Percentiles rank a stretch among this genome's conserved stretches.
These are phyloP conservation scores for Ajuga chamaepitys DNA, from an alignment of 257 asterid genomes.

Conservation along the genomic window DNA sequence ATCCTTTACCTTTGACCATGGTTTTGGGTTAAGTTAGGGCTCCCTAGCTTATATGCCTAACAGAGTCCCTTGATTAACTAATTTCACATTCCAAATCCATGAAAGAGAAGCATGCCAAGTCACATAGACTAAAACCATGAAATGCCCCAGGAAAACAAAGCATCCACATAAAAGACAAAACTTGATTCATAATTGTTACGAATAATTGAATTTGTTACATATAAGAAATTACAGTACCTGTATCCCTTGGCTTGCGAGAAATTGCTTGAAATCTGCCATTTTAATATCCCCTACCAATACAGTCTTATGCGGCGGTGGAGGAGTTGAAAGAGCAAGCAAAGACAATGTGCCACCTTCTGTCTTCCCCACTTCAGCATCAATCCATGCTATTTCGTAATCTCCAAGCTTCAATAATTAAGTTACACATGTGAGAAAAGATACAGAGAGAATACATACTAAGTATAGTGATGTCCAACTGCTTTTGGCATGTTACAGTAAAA, in stretches of 20 bases:
- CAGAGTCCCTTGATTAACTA: background rate
- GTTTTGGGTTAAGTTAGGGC: no score
- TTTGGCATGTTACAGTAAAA: background rate
- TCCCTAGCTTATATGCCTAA: no score
- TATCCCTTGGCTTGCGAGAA: slow-evolving; percentile 83
- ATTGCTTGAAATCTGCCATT: slow-evolving; percentile 98
- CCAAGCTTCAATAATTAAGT: slow-evolving; percentile 58
- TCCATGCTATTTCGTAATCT: slow-evolving; percentile 94
- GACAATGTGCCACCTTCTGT: slow-evolving; percentile 63
- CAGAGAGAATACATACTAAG: background rate
- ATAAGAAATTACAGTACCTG: slow-evolving; percentile 41
- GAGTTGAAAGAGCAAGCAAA: slow-evolving; percentile 65
- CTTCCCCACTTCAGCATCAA: slow-evolving; percentile 91
- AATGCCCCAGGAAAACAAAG: slow-evolving; percentile 1
- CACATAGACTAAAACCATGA: background rate
- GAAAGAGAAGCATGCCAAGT: background rate
- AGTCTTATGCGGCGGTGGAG: slow-evolving; percentile 78
- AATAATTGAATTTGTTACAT: background rate
- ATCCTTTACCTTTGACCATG: no score
- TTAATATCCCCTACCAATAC: slow-evolving; percentile 94
- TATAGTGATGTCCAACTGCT: background rate
- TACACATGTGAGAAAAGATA: background rate
- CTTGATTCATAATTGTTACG: background rate
- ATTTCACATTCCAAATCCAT: background rate
- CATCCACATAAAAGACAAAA: background rate